Percentiles rank a stretch among this genome's conserved stretches.
These are phyloP conservation scores for Somion occarium DNA, from an alignment of 1,284 basidiomycete species.

Conservation along the genomic window DNA sequence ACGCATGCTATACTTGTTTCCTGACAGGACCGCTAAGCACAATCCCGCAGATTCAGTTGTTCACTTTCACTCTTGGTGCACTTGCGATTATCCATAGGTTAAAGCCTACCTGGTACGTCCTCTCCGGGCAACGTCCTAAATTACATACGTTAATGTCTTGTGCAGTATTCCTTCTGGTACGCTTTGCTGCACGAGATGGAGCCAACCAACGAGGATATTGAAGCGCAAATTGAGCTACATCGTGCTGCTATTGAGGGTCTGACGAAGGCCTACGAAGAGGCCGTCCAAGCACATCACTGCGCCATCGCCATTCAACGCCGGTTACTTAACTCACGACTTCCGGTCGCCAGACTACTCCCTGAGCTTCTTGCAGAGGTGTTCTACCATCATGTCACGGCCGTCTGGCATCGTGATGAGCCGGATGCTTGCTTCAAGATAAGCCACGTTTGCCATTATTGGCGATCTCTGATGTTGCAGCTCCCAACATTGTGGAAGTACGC, in stretches of 20 bases:
- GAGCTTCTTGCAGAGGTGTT: neutral
- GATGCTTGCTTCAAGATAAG: neutral
- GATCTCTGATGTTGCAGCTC: neutral
- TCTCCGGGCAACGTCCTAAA: too few species aligned
- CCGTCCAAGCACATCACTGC: neutral
- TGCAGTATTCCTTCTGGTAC: too few species aligned
- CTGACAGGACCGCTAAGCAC: too few species aligned
- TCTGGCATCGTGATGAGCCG: neutral
- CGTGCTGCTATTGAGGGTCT: neutral
- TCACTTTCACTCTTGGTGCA: too few species aligned
- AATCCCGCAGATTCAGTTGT: too few species aligned
- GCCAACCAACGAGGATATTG: neutral
- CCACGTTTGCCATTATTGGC: neutral
- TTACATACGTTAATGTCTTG: too few species aligned
- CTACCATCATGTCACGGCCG: neutral
- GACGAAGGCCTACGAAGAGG: neutral
- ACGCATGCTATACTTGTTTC: neutral
- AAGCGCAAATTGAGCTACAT: neutral
- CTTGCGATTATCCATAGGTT: too few species aligned
- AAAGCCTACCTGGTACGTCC: too few species aligned
- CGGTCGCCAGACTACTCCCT: neutral
- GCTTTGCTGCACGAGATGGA: too few species aligned
- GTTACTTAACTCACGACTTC: neutral
- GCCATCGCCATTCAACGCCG: neutral
- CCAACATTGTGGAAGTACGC: neutral